A percentile compares a stretch with the other conserved stretches of the same genome.
Evolutionary conservation across 2,329 filamentous ascomycete species (phyloP).

Genomic region (Rhexocercosporidium sp.): DNA sequence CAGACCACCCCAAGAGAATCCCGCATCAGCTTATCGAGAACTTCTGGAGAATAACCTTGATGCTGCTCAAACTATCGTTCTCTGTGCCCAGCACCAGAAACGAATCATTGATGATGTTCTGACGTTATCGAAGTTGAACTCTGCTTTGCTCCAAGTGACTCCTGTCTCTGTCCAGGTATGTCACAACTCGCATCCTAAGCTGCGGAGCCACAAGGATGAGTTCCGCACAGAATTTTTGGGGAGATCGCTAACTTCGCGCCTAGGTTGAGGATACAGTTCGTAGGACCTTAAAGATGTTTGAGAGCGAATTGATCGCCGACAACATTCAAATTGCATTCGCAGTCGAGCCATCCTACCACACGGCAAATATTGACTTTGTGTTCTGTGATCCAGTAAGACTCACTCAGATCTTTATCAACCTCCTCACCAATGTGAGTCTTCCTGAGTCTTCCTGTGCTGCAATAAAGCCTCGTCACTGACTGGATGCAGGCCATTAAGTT

Average conservation of each 20-base stretch:
- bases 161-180: slow-evolving; percentile 51
- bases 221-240: neutral
- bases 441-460: neutral
- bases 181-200: neutral
- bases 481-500: slow-evolving; percentile 60
- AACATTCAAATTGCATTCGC: slow-evolving; percentile 72
- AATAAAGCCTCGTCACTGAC: neutral
- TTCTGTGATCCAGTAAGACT: slow-evolving; percentile 76
- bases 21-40: slow-evolving; percentile 45
- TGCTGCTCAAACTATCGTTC: slow-evolving; percentile 74
- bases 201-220: neutral
- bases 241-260: neutral
- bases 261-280: slow-evolving; percentile 69
- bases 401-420: slow-evolving; percentile 76
- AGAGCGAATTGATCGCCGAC: slow-evolving; percentile 72
- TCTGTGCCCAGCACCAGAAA: slow-evolving; percentile 81
- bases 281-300: slow-evolving; percentile 76
- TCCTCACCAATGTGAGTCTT: slow-evolving; percentile 61
- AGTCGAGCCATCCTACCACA: slow-evolving; percentile 68
- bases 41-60: slow-evolving; percentile 64
- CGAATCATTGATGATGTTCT: slow-evolving; percentile 70
- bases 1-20: slow-evolving; percentile 30
- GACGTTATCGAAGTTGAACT: slow-evolving; percentile 72
- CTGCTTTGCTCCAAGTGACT: slow-evolving; percentile 70
- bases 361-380: slow-evolving; percentile 70